Percentiles rank a stretch among this genome's conserved stretches.
These are phyloP conservation scores for Cardiospermum halicacabum DNA, from an alignment of 345 rosid genomes.

Conservation along the genomic window DNA sequence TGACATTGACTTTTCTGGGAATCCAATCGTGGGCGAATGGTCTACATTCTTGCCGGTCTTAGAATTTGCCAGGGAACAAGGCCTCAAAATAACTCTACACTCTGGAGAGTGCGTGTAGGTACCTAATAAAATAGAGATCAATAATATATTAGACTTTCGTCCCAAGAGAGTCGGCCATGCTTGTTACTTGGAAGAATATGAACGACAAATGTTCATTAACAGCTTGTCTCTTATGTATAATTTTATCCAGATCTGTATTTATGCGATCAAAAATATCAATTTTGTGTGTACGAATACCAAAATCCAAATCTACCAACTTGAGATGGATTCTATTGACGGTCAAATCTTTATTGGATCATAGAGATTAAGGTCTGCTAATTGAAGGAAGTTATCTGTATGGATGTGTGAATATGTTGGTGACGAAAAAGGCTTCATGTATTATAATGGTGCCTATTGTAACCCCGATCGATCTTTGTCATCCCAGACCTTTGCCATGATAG, in stretches of 20 bases:
- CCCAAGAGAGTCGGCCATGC: constrained; percentile 95
- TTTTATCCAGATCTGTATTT: background rate
- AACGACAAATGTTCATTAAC: constrained; percentile 38
- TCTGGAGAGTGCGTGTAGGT: constrained; percentile 97
- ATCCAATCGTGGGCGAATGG: constrained; percentile 89
- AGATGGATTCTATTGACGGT: background rate
- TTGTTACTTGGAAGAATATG: constrained; percentile 57
- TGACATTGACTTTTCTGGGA: constrained; percentile 96
- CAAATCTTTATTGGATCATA: background rate
- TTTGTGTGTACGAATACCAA: background rate
- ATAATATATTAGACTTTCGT: constrained; percentile 73
- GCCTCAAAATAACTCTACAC: constrained; percentile 79
- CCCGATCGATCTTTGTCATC: constrained; percentile 58
- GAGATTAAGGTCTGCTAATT: no score
- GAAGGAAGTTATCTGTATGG: constrained; percentile 24
- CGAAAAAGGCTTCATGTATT: constrained; percentile 22
- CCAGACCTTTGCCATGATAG: constrained; percentile 85
- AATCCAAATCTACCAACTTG: background rate
- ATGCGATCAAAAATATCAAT: background rate
- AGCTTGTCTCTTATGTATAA: background rate
- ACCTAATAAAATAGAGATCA: constrained; percentile 76
- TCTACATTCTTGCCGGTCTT: constrained; percentile 78
- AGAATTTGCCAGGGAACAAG: constrained; percentile 66
- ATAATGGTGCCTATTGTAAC: constrained; percentile 25
- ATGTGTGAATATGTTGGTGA: constrained; percentile 49